Base-by-base conservation (phyloP, 192 early-diverging fungal species). In the Coemansia sp. region DNA sequence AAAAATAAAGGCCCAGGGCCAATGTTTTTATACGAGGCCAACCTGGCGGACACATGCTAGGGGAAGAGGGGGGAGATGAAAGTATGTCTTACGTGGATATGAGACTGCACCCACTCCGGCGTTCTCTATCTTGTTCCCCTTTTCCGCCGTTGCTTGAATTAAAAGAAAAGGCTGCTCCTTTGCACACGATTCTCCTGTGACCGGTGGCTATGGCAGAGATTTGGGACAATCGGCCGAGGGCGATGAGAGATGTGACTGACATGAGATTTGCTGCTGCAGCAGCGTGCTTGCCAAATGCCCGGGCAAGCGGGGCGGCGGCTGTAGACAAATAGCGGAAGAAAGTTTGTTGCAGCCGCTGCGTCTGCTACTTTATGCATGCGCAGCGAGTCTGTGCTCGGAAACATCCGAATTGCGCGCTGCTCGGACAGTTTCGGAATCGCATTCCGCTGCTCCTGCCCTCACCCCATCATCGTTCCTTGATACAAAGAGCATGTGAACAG, bases 371-470 rank as follows among this genome's bases (percentile, higher is more conserved):
- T 52, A 22, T 52, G 49, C 49, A 52, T 52, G 49, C 49, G 9
- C 38, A 40, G 38, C 9, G 17, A 36, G 55, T 57, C 55, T 57
- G 55, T 57, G 55, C 55, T 36, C n/a, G 55, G 19, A 57, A 57
- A 57, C 55, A 57, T 57, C 34, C 34, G 55, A 57, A 52, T 52
- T 52, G 23, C 22, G 23, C 15, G 9, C n/a, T 57, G 55, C 55
- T 57, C 55, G 55, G 55, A 36, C 15, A 35, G 33, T 57, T 57
- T 34, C 55, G 55, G 55, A 57, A 57, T 8, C 33, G 5, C 1
- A 36, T 57, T 57, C 49, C 23, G 49, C 49, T 48, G 4, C 17
- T 29, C 29, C 13, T n/a, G 13, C n/a, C 29, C 29, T 3, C 29
- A 29, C 29, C 29, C 29, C 3, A 29, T 29, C 29, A 29, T 29